A percentile compares a stretch with the other conserved stretches of the same genome.
Conservation (phyloP, 208 protist genomes). For the Balamuthia mandrillaris region DNA sequence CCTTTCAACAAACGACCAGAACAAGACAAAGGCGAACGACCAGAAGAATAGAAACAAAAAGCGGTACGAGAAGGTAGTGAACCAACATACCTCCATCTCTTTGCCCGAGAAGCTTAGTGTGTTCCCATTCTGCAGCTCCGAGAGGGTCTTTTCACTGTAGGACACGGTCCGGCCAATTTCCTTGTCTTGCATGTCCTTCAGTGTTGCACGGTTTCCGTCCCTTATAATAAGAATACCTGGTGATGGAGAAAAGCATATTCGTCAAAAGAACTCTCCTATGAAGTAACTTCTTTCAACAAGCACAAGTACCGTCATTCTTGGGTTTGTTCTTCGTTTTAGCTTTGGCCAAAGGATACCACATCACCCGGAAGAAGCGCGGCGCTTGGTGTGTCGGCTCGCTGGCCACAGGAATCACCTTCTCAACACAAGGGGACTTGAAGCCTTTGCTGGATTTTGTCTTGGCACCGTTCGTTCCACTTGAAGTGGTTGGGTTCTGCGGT, state of each 20-base stretch:
- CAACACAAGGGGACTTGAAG: no score
- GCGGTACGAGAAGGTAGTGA: no score
- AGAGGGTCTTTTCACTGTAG: constrained; percentile 8
- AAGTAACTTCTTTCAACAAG: background rate
- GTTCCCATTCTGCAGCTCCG: constrained; percentile 6
- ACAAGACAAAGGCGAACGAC: no score
- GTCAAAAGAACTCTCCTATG: background rate
- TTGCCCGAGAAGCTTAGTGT: constrained; percentile 38
- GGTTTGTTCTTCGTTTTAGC: constrained; percentile 41
- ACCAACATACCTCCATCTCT: constrained; percentile 33
- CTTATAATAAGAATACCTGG: constrained; percentile 19
- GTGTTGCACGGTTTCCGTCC: constrained; percentile 8
- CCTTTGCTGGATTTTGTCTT: no score
- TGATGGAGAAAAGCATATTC: background rate
- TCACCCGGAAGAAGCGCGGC: no score
- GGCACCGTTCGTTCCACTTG: no score
- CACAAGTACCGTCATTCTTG: constrained; percentile 7
- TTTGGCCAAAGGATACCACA: no score
- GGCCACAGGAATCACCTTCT: no score
- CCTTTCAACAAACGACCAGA: no score
- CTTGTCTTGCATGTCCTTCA: constrained; percentile 44
- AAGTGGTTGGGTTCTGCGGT: no score
- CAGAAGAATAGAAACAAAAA: no score
- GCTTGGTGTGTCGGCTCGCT: no score
- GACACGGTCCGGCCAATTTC: constrained; percentile 26